Evolutionary conservation across 73 alveolate species (phyloP).

Genomic region (Stentor roeselii): DNA sequence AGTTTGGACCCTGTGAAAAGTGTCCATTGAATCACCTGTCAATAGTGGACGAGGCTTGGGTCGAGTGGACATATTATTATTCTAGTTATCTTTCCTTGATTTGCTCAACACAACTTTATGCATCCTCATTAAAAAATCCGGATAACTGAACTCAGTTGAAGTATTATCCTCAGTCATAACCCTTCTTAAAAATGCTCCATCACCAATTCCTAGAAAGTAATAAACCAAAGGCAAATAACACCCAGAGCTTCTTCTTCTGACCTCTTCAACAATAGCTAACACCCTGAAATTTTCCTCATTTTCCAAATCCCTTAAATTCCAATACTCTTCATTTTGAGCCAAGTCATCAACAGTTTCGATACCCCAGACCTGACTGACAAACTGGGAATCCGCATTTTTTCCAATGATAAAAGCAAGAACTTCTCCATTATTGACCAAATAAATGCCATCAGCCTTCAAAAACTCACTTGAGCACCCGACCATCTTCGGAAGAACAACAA

Average conservation of each 20-base stretch:
- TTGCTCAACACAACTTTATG: not conserved
- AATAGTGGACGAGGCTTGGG: no score
- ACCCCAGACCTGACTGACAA: slow-evolving; percentile 39
- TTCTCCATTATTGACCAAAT: slow-evolving; percentile 52
- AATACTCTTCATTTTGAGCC: not conserved
- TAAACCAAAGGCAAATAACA: not conserved
- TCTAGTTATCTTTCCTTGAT: no score
- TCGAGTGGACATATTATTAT: no score
- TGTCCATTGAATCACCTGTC: no score
- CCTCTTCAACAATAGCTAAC: not conserved
- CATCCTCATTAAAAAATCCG: not conserved
- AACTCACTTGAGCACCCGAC: slow-evolving; percentile 8
- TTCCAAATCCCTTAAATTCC: not conserved
- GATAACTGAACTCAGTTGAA: not conserved
- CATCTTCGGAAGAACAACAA: slow-evolving; percentile 40
- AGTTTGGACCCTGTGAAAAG: no score
- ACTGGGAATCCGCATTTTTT: slow-evolving; percentile 15
- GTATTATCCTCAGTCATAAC: not conserved
- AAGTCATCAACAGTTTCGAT: slow-evolving; percentile 25
- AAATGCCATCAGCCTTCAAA: slow-evolving; percentile 30
- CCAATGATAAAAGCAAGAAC: slow-evolving; percentile 40
- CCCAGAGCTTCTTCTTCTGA: not conserved
- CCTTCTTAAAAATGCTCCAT: not conserved
- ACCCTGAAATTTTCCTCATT: not conserved
- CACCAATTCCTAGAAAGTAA: not conserved